Conservation (phyloP, 2,329 filamentous ascomycete genomes). For the Arthrocladium fulminans region DNA sequence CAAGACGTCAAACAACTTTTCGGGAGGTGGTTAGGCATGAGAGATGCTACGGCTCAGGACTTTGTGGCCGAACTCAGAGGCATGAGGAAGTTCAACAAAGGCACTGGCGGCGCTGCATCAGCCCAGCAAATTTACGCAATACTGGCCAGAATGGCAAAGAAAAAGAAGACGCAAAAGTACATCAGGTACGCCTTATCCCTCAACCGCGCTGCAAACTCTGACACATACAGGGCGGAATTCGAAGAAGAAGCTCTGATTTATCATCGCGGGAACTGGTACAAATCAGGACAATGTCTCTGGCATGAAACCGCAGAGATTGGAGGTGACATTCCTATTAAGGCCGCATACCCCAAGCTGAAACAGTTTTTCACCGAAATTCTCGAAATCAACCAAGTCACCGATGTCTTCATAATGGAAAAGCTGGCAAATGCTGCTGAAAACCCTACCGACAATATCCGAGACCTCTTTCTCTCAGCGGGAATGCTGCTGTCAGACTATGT, state of each 20-base stretch:
- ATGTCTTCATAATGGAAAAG: constrained; percentile 13
- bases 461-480: constrained; percentile 11
- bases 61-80: constrained; percentile 13
- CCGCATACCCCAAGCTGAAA: constrained; percentile 9
- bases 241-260: too few species aligned
- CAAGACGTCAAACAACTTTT: constrained; percentile 8
- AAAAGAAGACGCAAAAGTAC: too few species aligned
- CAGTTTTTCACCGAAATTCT: constrained; percentile 12
- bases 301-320: constrained; percentile 11
- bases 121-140: too few species aligned
- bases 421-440: constrained; percentile 10
- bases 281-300: constrained; percentile 12
- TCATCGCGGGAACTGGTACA: constrained; percentile 3
- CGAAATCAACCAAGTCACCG: constrained; percentile 10
- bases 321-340: constrained; percentile 10
- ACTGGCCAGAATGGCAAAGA: too few species aligned
- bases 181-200: too few species aligned
- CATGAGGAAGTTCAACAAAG: too few species aligned
- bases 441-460: constrained; percentile 3
- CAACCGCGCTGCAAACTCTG: too few species aligned
- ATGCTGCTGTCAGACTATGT: constrained; percentile 6
- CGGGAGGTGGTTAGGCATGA: constrained; percentile 9
- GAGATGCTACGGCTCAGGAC: constrained; percentile 7
- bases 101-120: too few species aligned
- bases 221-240: too few species aligned